A percentile compares a stretch with the other conserved stretches of the same genome.
These are phyloP conservation scores for maize (Zea mays) DNA, from an alignment of 176 grass and related monocot species.

Conservation along the genomic window DNA sequence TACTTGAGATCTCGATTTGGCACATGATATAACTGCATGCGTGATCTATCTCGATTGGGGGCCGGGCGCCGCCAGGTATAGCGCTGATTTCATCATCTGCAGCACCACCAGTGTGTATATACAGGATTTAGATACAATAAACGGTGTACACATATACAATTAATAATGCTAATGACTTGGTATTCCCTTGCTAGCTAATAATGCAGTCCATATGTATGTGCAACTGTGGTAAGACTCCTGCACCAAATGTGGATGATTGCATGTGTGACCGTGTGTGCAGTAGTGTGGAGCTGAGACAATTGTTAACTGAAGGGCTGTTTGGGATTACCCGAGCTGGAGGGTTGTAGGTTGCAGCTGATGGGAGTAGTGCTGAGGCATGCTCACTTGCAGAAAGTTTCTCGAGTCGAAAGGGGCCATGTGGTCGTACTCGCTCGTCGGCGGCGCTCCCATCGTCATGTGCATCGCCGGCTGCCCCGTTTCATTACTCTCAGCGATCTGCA, in stretches of 20 bases:
- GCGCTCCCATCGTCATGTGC: constrained; percentile 51
- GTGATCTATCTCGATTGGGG: no score
- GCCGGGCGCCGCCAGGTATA: no score
- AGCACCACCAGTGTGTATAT: not conserved
- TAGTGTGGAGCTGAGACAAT: no score
- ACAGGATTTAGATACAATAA: no score
- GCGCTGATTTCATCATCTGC: constrained; percentile 33
- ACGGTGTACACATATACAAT: no score
- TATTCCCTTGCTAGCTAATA: no score
- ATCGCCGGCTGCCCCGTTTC: constrained; percentile 68
- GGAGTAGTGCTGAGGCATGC: constrained; percentile 64
- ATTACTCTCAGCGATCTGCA: constrained; percentile 74
- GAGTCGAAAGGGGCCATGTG: constrained; percentile 70
- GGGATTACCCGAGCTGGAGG: constrained; percentile 75
- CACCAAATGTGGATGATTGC: not conserved
- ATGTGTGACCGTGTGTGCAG: not conserved
- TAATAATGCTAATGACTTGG: no score
- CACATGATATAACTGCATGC: not conserved
- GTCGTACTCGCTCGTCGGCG: constrained; percentile 63
- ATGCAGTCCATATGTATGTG: no score
- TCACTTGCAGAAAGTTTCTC: constrained; percentile 76
- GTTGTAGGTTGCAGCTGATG: constrained; percentile 70
- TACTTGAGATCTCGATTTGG: constrained; percentile 13
- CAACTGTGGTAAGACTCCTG: no score
- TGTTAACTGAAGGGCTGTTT: no score